Conservation (phyloP, 352 stramenopile genomes). For the Globisporangium spinosum region DNA sequence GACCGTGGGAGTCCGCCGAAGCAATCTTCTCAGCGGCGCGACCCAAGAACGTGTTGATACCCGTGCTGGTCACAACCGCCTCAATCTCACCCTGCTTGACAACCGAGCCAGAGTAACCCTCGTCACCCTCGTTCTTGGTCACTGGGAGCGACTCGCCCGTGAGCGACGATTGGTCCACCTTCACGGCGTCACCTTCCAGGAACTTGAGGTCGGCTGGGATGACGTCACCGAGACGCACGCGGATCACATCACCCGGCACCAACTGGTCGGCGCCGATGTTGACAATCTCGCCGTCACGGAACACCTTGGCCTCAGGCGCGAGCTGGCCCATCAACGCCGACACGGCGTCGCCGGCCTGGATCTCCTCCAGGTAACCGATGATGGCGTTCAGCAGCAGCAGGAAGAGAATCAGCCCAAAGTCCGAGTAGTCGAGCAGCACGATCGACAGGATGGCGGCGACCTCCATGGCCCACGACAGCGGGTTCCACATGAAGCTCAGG, state of each 20-base stretch:
- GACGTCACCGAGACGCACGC: slow-evolving; percentile 85
- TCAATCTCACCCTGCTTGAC: slow-evolving; percentile 90
- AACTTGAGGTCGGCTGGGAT: slow-evolving; percentile 91
- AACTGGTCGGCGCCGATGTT: slow-evolving; percentile 62
- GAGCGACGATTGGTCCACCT: slow-evolving; percentile 90
- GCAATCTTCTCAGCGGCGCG: slow-evolving; percentile 83
- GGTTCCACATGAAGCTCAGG: slow-evolving; percentile 81
- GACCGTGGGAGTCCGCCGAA: slow-evolving; percentile 62
- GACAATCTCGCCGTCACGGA: slow-evolving; percentile 76
- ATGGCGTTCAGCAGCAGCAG: slow-evolving; percentile 67
- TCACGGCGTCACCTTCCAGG: slow-evolving; percentile 73
- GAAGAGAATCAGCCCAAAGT: slow-evolving; percentile 70
- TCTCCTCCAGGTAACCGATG: slow-evolving; percentile 80
- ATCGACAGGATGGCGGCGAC: slow-evolving; percentile 67
- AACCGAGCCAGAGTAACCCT: slow-evolving; percentile 80
- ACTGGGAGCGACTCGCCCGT: slow-evolving; percentile 94
- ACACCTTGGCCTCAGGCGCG: slow-evolving; percentile 78
- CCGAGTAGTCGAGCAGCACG: slow-evolving; percentile 72
- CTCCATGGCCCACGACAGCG: slow-evolving; percentile 81
- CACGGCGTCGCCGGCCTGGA: slow-evolving; percentile 87
- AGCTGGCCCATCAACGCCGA: slow-evolving; percentile 87
- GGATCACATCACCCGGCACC: slow-evolving; percentile 72
- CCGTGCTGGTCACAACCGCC: slow-evolving; percentile 86
- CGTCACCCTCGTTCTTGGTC: slow-evolving; percentile 74
- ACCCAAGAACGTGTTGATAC: slow-evolving; percentile 89